phyloP scores from a whole-genome alignment of 2,329 filamentous ascomycete species.

The Macroventuria anomochaeta region DNA sequence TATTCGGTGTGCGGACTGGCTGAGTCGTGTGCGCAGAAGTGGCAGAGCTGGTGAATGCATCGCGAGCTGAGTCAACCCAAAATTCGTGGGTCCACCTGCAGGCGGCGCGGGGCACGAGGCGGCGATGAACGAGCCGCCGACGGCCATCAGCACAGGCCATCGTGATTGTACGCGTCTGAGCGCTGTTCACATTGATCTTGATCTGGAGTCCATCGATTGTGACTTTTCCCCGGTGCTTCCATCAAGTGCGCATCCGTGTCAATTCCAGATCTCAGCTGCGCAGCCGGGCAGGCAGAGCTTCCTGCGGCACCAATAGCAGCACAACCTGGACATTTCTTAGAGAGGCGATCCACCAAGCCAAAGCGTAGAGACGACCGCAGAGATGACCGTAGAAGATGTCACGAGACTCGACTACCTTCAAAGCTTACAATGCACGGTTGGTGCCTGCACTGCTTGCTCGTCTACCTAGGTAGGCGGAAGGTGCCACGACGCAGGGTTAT shows the following conservation, averaged over 20 bases:
- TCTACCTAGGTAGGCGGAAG: too few relatives aligned
- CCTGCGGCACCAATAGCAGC: too few relatives aligned
- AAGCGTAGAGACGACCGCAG: too few relatives aligned
- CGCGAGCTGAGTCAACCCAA: constrained; percentile 41
- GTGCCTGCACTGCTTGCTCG: background rate
- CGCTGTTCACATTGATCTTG: background rate
- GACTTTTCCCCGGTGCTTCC: background rate
- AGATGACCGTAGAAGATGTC: too few relatives aligned
- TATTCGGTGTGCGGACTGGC: constrained; percentile 22
- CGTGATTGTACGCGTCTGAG: constrained; percentile 16
- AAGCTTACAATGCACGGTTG: background rate
- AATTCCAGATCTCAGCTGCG: background rate
- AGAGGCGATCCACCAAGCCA: too few relatives aligned
- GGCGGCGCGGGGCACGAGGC: constrained; percentile 9
- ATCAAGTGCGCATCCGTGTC: background rate
- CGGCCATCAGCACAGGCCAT: constrained; percentile 30
- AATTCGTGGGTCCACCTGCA: constrained; percentile 24
- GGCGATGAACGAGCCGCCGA: constrained; percentile 33
- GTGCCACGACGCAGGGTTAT: constrained; percentile 9
- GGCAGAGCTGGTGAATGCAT: constrained; percentile 29
- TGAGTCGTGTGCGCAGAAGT: constrained; percentile 30
- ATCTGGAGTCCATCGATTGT: background rate
- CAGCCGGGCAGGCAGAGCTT: too few relatives aligned
- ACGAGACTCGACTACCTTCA: background rate
- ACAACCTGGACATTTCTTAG: too few relatives aligned